These are phyloP conservation scores for Vaccinium corymbosum DNA, from an alignment of 148 eudicot species.

Conservation along the genomic window DNA sequence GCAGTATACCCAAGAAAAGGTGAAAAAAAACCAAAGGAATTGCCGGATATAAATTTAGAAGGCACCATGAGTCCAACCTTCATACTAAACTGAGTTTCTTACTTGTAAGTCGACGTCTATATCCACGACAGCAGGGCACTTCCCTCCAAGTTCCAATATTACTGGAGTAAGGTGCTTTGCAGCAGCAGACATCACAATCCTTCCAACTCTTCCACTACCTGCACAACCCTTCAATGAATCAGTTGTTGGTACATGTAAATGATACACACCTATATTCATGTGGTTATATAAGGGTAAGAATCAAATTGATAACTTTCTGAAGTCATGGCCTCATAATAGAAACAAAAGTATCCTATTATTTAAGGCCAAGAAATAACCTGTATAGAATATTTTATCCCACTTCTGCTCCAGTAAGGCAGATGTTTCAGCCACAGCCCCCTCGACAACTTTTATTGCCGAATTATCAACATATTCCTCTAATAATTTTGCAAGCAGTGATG, in stretches of 20 bases:
- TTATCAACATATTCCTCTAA: slow-evolving; percentile 60
- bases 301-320: not conserved
- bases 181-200: slow-evolving; percentile 75
- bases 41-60: not conserved
- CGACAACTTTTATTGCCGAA: slow-evolving; percentile 65
- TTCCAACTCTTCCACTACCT: slow-evolving; percentile 65
- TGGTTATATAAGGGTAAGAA: not conserved
- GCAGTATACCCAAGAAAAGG: not conserved
- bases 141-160: slow-evolving; percentile 68
- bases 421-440: slow-evolving; percentile 71
- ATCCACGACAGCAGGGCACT: slow-evolving; percentile 63
- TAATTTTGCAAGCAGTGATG: slow-evolving; percentile 57
- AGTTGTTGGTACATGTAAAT: not conserved
- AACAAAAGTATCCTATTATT: not conserved
- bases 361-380: slow-evolving; percentile 54
- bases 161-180: slow-evolving; percentile 70
- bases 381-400: slow-evolving; percentile 93
- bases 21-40: not conserved
- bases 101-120: slow-evolving; percentile 48
- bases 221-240: not conserved
- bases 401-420: slow-evolving; percentile 73
- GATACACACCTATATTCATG: not conserved
- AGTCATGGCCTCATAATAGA: not conserved
- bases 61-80: not conserved
- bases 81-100: slow-evolving; percentile 4